Percentiles rank a stretch among this genome's conserved stretches.
Conservation (phyloP, 768 basidiomycete species). For the Leccinum uliginosum region DNA sequence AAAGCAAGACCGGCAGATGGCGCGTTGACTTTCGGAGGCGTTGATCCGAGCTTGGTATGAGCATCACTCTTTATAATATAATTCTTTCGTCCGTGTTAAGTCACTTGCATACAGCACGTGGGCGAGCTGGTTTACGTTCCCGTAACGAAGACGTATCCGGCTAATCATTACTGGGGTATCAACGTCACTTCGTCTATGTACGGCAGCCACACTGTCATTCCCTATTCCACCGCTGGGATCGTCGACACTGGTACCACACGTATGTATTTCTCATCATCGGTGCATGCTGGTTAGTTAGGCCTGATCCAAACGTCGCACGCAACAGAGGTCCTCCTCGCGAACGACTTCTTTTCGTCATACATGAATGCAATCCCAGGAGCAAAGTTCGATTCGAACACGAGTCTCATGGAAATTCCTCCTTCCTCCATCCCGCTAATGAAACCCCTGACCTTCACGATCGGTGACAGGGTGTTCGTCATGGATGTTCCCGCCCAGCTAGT, state of each 20-base stretch:
- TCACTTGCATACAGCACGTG: conserved; percentile 9
- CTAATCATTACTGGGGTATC: conserved; percentile 27
- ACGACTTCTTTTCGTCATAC: conserved; percentile 10
- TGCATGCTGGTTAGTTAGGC: neutral
- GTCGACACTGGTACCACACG: no score
- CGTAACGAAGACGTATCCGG: conserved; percentile 24
- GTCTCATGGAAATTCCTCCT: conserved; percentile 10
- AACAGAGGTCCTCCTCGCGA: conserved; percentile 9
- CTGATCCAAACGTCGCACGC: neutral
- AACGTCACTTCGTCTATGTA: conserved; percentile 19
- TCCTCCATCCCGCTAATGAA: conserved; percentile 8
- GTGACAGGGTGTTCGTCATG: neutral
- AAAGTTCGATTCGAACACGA: neutral
- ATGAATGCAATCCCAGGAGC: conserved; percentile 12
- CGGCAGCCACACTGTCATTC: conserved; percentile 12
- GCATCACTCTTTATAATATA: neutral
- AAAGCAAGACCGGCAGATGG: neutral
- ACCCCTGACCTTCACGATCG: conserved; percentile 8
- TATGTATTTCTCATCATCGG: no score
- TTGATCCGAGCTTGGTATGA: neutral
- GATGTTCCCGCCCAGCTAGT: neutral
- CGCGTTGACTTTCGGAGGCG: neutral
- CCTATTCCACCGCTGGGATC: neutral
- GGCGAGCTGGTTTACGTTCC: conserved; percentile 22
- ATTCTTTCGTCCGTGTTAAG: neutral